Evolutionary conservation across 768 basidiomycete species (phyloP).

Genomic region (Tephrocybe rancida): DNA sequence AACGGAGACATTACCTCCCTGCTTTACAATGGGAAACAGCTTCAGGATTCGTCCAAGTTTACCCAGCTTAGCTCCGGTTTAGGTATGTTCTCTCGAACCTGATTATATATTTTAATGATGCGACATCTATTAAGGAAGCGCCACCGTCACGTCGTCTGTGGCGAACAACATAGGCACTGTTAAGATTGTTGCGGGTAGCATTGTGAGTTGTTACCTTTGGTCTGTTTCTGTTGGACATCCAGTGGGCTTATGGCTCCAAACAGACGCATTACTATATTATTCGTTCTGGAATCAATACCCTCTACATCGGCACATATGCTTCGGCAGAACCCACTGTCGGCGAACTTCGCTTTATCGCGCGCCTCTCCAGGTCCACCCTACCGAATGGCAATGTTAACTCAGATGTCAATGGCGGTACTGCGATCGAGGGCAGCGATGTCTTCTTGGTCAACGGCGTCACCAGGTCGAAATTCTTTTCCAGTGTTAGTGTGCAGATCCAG

Average conservation of each 20-base stretch:
- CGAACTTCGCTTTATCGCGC: conserved; percentile 50
- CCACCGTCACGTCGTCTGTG: conserved; percentile 41
- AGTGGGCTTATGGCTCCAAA: not conserved
- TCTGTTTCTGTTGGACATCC: no score
- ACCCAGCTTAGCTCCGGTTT: conserved; percentile 50
- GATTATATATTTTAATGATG: not conserved
- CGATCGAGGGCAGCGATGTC: conserved; percentile 51
- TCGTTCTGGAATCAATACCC: conserved; percentile 42
- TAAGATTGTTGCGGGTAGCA: conserved; percentile 45
- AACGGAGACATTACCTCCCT: conserved; percentile 51
- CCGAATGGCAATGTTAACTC: conserved; percentile 40
- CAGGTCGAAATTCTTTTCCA: conserved; percentile 51
- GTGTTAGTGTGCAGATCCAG: conserved; percentile 29
- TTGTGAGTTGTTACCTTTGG: conserved; percentile 29
- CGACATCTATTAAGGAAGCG: conserved; percentile 30
- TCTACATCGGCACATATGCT: conserved; percentile 48
- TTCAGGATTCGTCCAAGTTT: conserved; percentile 46
- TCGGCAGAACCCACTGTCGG: conserved; percentile 49
- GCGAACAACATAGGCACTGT: conserved; percentile 41
- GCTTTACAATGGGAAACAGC: conserved; percentile 45
- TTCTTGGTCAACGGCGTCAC: conserved; percentile 46
- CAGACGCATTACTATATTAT: conserved; percentile 51
- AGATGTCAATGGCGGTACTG: conserved; percentile 42
- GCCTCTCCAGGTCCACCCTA: conserved; percentile 40
- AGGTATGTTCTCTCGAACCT: conserved; percentile 24